phyloP scores from a whole-genome alignment of 1,139 yeast genomes.

The Kurtzmaniella quercitrusa region DNA sequence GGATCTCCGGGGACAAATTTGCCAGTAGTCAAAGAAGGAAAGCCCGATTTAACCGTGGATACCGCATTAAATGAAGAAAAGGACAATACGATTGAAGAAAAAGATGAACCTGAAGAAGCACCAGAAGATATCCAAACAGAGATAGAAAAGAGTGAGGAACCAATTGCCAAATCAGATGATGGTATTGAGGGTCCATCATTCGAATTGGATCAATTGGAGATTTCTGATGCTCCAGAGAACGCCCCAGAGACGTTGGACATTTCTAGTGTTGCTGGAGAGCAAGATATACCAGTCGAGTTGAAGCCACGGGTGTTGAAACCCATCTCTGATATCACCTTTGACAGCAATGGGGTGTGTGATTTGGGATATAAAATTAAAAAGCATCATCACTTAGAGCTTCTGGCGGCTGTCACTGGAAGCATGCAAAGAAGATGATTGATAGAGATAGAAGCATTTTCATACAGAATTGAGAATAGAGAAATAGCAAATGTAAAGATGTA shows the following conservation, averaged over 20 bases:
- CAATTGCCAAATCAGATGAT: not conserved
- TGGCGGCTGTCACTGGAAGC: constrained; percentile 28
- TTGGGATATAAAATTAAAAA: constrained; percentile 41
- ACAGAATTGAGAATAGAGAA: not conserved
- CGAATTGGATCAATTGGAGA: not conserved
- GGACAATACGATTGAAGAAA: constrained; percentile 6
- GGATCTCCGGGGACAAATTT: constrained; percentile 9
- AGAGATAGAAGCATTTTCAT: not conserved
- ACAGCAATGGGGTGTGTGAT: constrained; percentile 34
- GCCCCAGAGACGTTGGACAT: not conserved
- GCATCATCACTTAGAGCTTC: constrained; percentile 42
- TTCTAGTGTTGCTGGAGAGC: not conserved
- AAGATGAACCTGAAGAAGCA: constrained; percentile 3
- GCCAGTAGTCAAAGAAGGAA: constrained; percentile 22
- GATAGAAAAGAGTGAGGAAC: not conserved
- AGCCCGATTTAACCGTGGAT: constrained; percentile 2
- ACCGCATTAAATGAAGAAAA: not conserved
- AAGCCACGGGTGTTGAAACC: constrained; percentile 7
- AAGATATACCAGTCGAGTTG: constrained; percentile 1
- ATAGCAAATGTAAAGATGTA: too few relatives aligned
- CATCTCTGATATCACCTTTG: constrained; percentile 17
- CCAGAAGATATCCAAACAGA: not conserved
- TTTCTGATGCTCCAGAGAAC: not conserved
- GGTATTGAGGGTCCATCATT: not conserved
- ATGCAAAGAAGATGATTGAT: constrained; percentile 3